phyloP scores from a whole-genome alignment of 2,329 filamentous ascomycete genomes.

The Pochonia chlamydosporia region DNA sequence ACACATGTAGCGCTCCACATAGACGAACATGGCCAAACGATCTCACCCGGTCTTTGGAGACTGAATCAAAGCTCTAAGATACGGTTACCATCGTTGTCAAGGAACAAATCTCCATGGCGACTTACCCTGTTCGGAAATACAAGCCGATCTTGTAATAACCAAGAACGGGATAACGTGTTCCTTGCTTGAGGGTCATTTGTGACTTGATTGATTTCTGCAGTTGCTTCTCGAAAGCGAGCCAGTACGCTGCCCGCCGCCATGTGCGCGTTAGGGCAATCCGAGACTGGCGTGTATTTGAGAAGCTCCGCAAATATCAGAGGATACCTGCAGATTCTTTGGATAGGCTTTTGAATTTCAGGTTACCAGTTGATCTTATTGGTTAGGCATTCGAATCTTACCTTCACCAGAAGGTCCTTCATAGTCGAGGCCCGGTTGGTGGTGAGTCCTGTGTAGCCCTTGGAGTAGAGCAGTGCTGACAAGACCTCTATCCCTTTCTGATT shows the following conservation, averaged over 20 bases:
- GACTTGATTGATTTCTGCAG: slow-evolving; percentile 76
- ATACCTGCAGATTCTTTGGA: slow-evolving; percentile 89
- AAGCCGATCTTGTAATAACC: slow-evolving; percentile 77
- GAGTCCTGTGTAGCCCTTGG: slow-evolving; percentile 58
- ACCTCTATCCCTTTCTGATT: slow-evolving; percentile 85
- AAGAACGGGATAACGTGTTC: slow-evolving; percentile 70
- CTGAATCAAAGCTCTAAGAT: slow-evolving; percentile 41
- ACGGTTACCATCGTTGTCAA: neutral
- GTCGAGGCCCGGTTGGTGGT: slow-evolving; percentile 71
- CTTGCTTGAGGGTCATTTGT: slow-evolving; percentile 69
- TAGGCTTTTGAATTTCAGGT: slow-evolving; percentile 53
- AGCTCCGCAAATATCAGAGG: slow-evolving; percentile 81
- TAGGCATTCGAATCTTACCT: slow-evolving; percentile 46
- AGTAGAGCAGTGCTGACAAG: slow-evolving; percentile 67
- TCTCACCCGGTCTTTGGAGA: slow-evolving; percentile 62
- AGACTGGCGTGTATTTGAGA: slow-evolving; percentile 73
- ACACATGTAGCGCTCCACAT: slow-evolving; percentile 77
- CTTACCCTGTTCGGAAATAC: slow-evolving; percentile 66
- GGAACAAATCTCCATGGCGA: neutral
- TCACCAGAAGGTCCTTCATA: slow-evolving; percentile 82
- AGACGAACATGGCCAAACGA: slow-evolving; percentile 74
- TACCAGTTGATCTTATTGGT: neutral
- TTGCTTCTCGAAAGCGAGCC: slow-evolving; percentile 65
- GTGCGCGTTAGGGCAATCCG: slow-evolving; percentile 79
- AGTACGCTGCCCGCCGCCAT: slow-evolving; percentile 72